phyloP scores from a whole-genome alignment of 106 monocot genomes.

The Dioscorea dumetorum region DNA sequence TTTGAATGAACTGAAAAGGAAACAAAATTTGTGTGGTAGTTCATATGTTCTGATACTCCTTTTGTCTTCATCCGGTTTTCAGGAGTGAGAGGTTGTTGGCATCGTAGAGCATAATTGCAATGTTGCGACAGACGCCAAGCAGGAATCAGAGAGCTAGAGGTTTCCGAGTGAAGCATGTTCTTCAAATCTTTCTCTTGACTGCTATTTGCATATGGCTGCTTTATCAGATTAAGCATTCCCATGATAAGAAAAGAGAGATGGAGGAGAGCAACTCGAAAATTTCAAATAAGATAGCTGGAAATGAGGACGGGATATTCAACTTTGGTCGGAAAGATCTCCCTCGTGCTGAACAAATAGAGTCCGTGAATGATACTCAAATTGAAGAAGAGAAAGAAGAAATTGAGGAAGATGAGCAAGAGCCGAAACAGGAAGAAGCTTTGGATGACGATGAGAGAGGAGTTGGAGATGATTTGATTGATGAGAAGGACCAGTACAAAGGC shows the following conservation, averaged over 20 bases:
- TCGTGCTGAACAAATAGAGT: background rate
- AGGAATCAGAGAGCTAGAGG: conserved; percentile 72
- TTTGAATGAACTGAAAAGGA: too few relatives aligned
- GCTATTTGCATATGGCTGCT: conserved; percentile 76
- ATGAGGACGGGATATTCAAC: conserved; percentile 19
- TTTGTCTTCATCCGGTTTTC: too few relatives aligned
- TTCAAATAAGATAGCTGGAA: conserved; percentile 16
- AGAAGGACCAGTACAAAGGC: conserved; percentile 21
- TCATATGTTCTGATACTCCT: too few relatives aligned
- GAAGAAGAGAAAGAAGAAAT: conserved; percentile 31
- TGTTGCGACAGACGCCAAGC: conserved; percentile 62
- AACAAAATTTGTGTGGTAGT: too few relatives aligned
- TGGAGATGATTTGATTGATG: conserved; percentile 50
- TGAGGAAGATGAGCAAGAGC: conserved; percentile 29
- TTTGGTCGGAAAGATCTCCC: conserved; percentile 73
- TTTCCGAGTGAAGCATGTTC: conserved; percentile 61
- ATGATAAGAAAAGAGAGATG: conserved; percentile 59
- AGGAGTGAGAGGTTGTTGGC: too few relatives aligned
- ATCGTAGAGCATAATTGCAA: conserved; percentile 4
- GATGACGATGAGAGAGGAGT: conserved; percentile 39
- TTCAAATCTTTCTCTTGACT: conserved; percentile 62
- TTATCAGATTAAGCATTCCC: conserved; percentile 82
- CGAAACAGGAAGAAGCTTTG: conserved; percentile 29
- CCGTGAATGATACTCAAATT: conserved; percentile 10
- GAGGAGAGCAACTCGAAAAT: conserved; percentile 22